phyloP scores from a whole-genome alignment of 345 rosid genomes.

The Excoecaria cochinchinensis region DNA sequence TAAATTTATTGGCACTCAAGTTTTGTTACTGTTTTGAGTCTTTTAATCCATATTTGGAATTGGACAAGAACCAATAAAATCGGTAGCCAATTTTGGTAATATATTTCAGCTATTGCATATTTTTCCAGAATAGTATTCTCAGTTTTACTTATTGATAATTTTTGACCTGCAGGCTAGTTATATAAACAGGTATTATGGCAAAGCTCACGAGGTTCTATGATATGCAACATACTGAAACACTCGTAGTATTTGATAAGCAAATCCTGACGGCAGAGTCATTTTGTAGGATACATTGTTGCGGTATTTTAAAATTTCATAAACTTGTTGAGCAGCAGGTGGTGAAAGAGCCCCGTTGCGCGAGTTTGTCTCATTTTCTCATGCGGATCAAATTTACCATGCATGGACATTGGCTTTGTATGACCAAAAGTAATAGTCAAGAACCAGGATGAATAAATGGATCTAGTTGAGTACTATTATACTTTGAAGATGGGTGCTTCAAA shows the following conservation, averaged over 20 bases:
- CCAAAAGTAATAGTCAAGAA: not conserved
- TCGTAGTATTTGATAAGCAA: too few relatives aligned
- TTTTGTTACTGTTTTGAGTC: not conserved
- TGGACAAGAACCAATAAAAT: not conserved
- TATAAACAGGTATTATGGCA: conserved; percentile 88
- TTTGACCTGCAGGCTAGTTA: conserved; percentile 58
- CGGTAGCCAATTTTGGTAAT: not conserved
- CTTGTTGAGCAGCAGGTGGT: too few relatives aligned
- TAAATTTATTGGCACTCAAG: not conserved
- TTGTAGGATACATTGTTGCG: too few relatives aligned
- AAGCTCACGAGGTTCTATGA: conserved; percentile 77
- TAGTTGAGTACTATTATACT: not conserved
- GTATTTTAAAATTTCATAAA: too few relatives aligned
- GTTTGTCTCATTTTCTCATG: too few relatives aligned
- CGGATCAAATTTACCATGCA: too few relatives aligned
- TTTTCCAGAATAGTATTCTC: not conserved
- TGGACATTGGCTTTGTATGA: too few relatives aligned
- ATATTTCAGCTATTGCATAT: not conserved
- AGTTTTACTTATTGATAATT: not conserved
- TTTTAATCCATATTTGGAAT: not conserved
- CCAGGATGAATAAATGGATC: not conserved
- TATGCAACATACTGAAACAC: not conserved
- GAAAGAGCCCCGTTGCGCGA: too few relatives aligned
- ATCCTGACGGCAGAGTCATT: too few relatives aligned
- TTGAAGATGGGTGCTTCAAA: too few relatives aligned